Conservation (phyloP, 75 land plant species). For the Ceratopteris richardii region DNA sequence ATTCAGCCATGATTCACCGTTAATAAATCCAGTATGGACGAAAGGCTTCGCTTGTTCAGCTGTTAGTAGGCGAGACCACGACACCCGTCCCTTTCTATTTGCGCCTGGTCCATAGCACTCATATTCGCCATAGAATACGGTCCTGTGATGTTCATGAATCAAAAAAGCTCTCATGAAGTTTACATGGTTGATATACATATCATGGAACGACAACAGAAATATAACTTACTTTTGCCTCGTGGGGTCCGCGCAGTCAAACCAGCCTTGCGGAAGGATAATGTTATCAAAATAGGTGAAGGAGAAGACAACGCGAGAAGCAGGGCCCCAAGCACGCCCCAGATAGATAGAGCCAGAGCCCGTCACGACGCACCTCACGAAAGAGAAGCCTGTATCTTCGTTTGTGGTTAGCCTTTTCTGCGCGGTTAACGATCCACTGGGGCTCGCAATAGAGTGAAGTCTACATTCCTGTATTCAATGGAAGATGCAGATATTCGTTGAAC, state of each 20-base stretch:
- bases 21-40: too few species aligned
- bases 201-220: too few species aligned
- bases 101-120: conserved; percentile 24
- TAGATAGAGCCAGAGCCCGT: conserved; percentile 24
- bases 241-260: conserved; percentile 29
- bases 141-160: too few species aligned
- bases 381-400: conserved; percentile 19
- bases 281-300: conserved; percentile 17
- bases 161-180: too few species aligned
- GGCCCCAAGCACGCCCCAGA: conserved; percentile 33
- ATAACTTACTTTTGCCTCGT: conserved; percentile 15
- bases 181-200: too few species aligned
- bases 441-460: conserved; percentile 35
- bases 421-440: conserved; percentile 50
- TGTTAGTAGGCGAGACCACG: neutral
- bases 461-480: too few species aligned
- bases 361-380: conserved; percentile 27
- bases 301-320: conserved; percentile 30
- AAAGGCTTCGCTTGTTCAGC: too few species aligned
- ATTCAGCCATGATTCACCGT: too few species aligned
- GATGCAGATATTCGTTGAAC: too few species aligned
- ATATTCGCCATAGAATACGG: conserved; percentile 25
- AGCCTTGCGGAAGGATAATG: conserved; percentile 21
- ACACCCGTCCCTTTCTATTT: conserved; percentile 15
- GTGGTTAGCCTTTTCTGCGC: conserved; percentile 40